Base-by-base conservation (phyloP, 1,284 basidiomycete species). In the Austroboletus niveus region DNA sequence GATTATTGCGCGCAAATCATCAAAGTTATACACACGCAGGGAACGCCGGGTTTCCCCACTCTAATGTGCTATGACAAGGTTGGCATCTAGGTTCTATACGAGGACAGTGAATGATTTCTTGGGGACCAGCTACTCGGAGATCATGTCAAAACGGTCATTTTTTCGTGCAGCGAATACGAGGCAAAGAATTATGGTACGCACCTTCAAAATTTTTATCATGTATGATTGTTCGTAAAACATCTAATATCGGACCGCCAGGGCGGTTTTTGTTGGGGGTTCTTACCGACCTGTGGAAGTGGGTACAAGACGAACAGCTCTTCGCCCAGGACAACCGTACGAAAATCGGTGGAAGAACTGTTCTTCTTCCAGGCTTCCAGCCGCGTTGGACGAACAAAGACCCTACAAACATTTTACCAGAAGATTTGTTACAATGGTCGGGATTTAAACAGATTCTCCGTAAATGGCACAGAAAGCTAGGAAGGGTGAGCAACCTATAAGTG, bases 141-240 rank as follows among this genome's bases (percentile, higher is more conserved):
- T 55, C 85, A 92, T 58, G 79, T 94, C 42, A 87, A 91, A 42
- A 85, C 87, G 8, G 81, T 94, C 10, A 78, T 98, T 27, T 98
- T 95, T 68, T 89, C 91, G 1, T 95, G 92, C 61, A 97, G 94
- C 48, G 96, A 97, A 73, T 93, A 92, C 61, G 96, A 99, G 72
- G 94, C 94, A 8, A 84, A 89, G 51, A 99, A 98, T 70, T 95
- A 95, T 64, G 94, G 93, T 90, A 61, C 45, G 75, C 27, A 3
- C 51, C 27, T 45, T 46, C 36, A 17, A 45, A 38, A 36, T 56
- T 49, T 15, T 45, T 8, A n/a, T 8, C 24, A 39, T 42, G n/a
- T 41, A 43, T 30, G 22, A 17, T 7, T 31, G 11, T 40, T 31
- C 31, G 32, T 45, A 24, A 17, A 24, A 45, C 46, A 24, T 31